Base-by-base conservation (phyloP, 176 grass and related monocot genomes). In the Cenchrus fungigraminus region DNA sequence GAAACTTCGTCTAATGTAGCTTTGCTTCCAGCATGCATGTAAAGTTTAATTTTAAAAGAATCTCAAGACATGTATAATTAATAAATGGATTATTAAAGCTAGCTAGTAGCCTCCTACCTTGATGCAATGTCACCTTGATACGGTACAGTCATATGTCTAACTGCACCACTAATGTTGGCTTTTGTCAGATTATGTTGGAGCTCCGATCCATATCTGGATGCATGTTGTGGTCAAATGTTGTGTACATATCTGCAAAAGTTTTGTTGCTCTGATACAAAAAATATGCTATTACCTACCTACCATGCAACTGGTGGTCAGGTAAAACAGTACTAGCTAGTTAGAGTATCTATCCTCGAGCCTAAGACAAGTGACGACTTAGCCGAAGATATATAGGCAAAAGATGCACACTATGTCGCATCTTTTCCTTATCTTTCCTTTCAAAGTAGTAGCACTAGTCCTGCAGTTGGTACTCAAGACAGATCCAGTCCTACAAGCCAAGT, bases 391-490 rank as follows among this genome's bases (percentile, higher is more conserved):
- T 25, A 79, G 60, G 22, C 25, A 10, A 53, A 62, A 29, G n/a
- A 47, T 64, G 66, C 62, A 40, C 37, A 40, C 37, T 40, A 31
- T 46, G 45, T 46, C 8, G 43, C 29, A 42, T 55, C 60, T 84
- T 44, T 65, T 76, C 59, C 60, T 50, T 72, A 46, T 68, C 64
- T 15, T 46, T 59, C 59, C 19, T 55, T 66, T 37, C 51, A 61
- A 69, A 54, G 47, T 53, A 53, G 5, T 73, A 28, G 45, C 20
- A 25, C 19, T 12, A 20, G 54, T n/a, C 12, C 52, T 68, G 28
- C 32, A 85, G 74, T 67, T 44, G 50, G 37, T 56, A 76, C 63
- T 80, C 63, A 42, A 42, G 60, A 53, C 15, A 54, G 29, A 74
- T 29, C 15, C 11, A 32, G 64, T 19, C 44, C 20, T 56, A 73